Percentiles rank a stretch among this genome's conserved stretches.
Conservation (phyloP, 148 eudicot species). For the Amaranthus cruentus region DNA sequence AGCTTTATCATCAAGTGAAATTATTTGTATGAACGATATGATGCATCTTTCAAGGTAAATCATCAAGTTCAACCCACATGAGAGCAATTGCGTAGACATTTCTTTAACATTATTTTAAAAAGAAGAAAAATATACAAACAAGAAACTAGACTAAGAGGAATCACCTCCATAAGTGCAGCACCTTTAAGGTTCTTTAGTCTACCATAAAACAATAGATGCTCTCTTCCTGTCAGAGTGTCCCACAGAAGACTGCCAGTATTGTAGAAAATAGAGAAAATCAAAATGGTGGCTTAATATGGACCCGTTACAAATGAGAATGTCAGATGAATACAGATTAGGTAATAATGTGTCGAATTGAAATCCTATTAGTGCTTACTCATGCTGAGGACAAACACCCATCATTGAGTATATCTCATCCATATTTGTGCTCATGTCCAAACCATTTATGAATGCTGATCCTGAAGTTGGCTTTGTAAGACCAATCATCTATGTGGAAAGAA, state of each 20-base stretch:
- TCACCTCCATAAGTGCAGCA: conserved; percentile 12
- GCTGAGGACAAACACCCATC: conserved; percentile 95
- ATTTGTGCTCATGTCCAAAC: conserved; percentile 53
- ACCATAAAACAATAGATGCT: conserved; percentile 82
- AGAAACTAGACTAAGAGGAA: neutral
- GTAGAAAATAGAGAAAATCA: neutral
- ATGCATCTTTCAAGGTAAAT: neutral
- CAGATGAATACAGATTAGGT: neutral
- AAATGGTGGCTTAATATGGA: neutral
- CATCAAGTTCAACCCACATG: neutral
- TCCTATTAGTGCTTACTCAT: conserved; percentile 51
- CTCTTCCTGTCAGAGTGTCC: conserved; percentile 80
- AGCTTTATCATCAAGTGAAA: neutral
- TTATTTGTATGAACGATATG: neutral
- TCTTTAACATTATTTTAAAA: neutral
- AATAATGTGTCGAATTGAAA: neutral
- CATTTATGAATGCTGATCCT: conserved; percentile 65
- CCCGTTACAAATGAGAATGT: too few relatives aligned
- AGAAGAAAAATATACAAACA: neutral
- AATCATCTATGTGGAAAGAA: conserved; percentile 55
- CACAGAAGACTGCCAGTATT: conserved; percentile 59
- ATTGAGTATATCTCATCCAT: conserved; percentile 70
- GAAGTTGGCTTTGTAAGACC: conserved; percentile 79
- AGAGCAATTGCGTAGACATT: neutral
- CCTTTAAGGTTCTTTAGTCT: conserved; percentile 82